These are phyloP conservation scores for Tricholoma bakamatsutake DNA, from an alignment of 768 basidiomycete species.

Conservation along the genomic window DNA sequence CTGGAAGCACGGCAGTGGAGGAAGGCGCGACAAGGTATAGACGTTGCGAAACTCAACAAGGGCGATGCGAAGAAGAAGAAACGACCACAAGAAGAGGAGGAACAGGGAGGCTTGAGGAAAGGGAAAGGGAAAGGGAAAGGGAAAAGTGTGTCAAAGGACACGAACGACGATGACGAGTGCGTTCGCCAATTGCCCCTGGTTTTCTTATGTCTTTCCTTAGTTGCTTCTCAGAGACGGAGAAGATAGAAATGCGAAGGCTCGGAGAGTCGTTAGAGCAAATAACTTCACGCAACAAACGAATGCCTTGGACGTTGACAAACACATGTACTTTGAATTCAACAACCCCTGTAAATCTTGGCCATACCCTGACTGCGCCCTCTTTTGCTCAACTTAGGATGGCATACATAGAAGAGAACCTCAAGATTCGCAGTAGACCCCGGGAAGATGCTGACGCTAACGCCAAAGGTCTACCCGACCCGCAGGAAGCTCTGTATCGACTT, in stretches of 20 bases:
- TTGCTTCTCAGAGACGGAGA: slow-evolving; percentile 44
- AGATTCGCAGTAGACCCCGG: slow-evolving; percentile 54
- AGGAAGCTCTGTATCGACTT: slow-evolving; percentile 72
- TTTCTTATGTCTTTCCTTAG: not conserved
- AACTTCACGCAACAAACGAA: slow-evolving; percentile 99
- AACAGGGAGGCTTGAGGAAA: slow-evolving; percentile 51
- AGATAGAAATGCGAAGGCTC: slow-evolving; percentile 63
- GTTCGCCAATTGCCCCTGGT: slow-evolving; percentile 16
- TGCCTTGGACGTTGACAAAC: slow-evolving; percentile 93
- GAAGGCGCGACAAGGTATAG: slow-evolving; percentile 75
- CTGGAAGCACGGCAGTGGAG: slow-evolving; percentile 78
- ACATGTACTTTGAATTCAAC: slow-evolving; percentile 63
- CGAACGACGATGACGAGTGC: slow-evolving; percentile 57
- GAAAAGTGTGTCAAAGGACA: slow-evolving; percentile 16
- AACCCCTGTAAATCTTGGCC: not conserved
- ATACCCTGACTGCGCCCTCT: not conserved
- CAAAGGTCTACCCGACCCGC: slow-evolving; percentile 53
- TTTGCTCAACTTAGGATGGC: slow-evolving; percentile 66
- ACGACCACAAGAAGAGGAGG: slow-evolving; percentile 39
- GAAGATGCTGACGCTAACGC: slow-evolving; percentile 41
- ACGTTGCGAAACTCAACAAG: slow-evolving; percentile 74
- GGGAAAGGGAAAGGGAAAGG: slow-evolving; percentile 41
- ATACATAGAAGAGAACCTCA: slow-evolving; percentile 93
- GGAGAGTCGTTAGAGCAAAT: slow-evolving; percentile 72
- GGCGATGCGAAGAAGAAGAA: slow-evolving; percentile 75